Evolutionary conservation across 805 yeast species (phyloP), one percentile per base, ranked within the genome.

Genomic region (Candida glaebosa): DNA sequence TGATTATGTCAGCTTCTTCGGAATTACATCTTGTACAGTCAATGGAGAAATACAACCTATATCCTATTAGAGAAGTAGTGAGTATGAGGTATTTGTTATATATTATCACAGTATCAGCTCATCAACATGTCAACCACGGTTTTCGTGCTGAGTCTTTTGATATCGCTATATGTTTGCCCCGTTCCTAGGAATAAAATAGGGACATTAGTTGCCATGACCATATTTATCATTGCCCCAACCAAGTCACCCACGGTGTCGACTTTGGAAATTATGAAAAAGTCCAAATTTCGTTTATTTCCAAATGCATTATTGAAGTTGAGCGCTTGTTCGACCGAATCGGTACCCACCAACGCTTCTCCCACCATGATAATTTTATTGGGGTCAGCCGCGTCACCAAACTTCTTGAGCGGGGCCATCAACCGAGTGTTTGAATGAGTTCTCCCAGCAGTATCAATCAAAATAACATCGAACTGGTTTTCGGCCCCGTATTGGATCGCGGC

Each of bases 311-410:
- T 90, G 69, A 91, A 91, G 59, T 93, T 90, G 39, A 79, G 79
- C 0, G 98, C 98, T 61, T 91, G 99, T 61, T 85, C 85, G 3
- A 93, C 97, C 1, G 97, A 87, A 59, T 91, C 99, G 0, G 98
- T 90, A 14, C 99, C 99, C 1, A 91, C 98, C 30, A 91, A 70
- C 0, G 99, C 99, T 63, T 91, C 99, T 32, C 97, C 98, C 15
- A 91, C 99, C 98, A 93, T 93, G 57, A 91, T 90, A 54, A 91
- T 91, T 61, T 87, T 91, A 64, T 91, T 93, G 0, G 98, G 99
- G 38, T 87, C 76, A 2, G 98, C 98, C 38, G 95, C 90, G 54
- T 86, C 88, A 14, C 97, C 98, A 62, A 91, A 91, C 42, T 91
- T 87, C 51, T 89, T 95, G 49, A 91, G 68, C 5, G 97, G 96